Evolutionary conservation across 75 land plant genomes (phyloP), one percentile per base, ranked within the genome.

Genomic region (Cryptomeria japonica): DNA sequence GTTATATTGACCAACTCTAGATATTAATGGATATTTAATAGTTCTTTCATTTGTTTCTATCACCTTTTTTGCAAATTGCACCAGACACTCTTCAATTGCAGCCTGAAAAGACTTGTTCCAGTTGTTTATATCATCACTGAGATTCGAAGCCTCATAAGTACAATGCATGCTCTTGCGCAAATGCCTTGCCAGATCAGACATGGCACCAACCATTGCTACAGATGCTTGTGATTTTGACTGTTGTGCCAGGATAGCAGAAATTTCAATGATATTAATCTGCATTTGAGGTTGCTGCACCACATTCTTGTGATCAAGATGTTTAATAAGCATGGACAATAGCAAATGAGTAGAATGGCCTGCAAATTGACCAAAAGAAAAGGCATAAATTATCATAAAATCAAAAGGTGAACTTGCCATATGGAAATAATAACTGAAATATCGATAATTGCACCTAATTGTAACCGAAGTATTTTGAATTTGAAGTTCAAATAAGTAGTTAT

Each of bases 231-330:
- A 88, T 80, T 95, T 95, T 70, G 96, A 89, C 36, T 91, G 88
- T 75, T 87, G 90, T 78, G 95, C 94, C 85, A 98, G 94, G 37
- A 76, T 84, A 44, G 95, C 93, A 5, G 95, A 91, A 34, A 97
- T 88, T 88, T 90, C 91, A 70, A 97, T 87, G 80, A 98, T 95
- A 70, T 94, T 90, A n/a, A 94, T 92, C 92, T 96, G 98, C 97
- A 96, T 92, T 41, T 91, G 90, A 34, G 99, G 94, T 86, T 94
- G 89, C 75, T 92, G 87, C 32, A 88, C 84, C 16, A 97, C 95
- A 86, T 87, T 92, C 86, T 93, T 97, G 86, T 98, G 99, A 86
- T 98, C 99, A 86, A 98, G 94, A 89, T 98, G 99, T 87, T 95
- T 97, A 47, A 98, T 90, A 25, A 98, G 90, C 55, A 92, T 88